phyloP scores from a whole-genome alignment of 2,329 filamentous ascomycete species.

The Drechslerella coelobrocha region DNA sequence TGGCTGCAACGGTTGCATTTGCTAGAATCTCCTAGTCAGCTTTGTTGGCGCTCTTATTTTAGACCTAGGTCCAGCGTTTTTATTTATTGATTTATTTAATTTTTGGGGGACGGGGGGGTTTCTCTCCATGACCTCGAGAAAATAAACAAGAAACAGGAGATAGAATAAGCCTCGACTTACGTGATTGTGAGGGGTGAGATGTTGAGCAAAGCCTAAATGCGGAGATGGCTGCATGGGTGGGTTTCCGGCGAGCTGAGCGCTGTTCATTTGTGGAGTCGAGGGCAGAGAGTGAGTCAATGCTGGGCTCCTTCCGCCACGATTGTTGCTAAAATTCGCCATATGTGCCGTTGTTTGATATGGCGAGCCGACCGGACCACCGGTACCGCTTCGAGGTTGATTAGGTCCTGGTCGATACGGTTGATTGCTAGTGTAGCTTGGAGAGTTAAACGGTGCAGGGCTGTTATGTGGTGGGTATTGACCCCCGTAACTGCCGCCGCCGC shows the following conservation, averaged over 20 bases:
- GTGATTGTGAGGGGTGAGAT: constrained; percentile 56
- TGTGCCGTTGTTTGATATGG: constrained; percentile 45
- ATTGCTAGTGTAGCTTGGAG: constrained; percentile 44
- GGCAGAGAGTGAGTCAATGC: constrained; percentile 70
- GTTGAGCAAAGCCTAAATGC: constrained; percentile 67
- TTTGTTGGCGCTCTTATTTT: no score
- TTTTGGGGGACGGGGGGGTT: no score
- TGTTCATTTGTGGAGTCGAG: constrained; percentile 72
- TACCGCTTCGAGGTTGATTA: constrained; percentile 57
- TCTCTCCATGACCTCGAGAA: constrained; percentile 75
- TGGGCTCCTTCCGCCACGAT: constrained; percentile 59
- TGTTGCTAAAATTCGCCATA: constrained; percentile 33
- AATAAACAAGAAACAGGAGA: constrained; percentile 65
- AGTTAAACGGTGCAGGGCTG: constrained; percentile 46
- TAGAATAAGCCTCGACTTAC: constrained; percentile 52
- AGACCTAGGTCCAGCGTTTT: no score
- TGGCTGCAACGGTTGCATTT: constrained; percentile 42
- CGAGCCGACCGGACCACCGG: constrained; percentile 51
- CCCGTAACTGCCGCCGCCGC: constrained; percentile 67
- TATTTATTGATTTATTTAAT: no score
- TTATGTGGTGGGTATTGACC: constrained; percentile 52
- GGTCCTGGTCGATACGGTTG: constrained; percentile 59
- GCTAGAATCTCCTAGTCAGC: constrained; percentile 9
- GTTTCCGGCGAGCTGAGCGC: constrained; percentile 71
- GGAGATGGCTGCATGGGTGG: constrained; percentile 65